Evolutionary conservation across 208 protist genomes (phyloP).

Genomic region (Leishmania tarentolae): DNA sequence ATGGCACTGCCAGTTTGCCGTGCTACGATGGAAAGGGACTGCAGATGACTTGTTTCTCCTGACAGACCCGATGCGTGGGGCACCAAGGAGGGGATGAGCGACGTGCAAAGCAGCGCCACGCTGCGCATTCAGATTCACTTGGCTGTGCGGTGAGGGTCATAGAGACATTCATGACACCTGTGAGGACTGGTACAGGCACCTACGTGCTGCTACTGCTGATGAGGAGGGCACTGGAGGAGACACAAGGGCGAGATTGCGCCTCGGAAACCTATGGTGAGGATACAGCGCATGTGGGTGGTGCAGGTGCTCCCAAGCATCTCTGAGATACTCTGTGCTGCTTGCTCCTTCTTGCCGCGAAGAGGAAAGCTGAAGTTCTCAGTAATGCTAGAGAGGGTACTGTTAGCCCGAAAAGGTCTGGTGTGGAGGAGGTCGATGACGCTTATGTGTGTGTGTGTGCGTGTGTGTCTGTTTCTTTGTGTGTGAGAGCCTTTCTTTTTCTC

Average conservation of each 20-base stretch:
- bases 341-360: not conserved
- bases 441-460: not conserved
- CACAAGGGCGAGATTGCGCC: slow-evolving; percentile 16
- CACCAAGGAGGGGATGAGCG: slow-evolving; percentile 3
- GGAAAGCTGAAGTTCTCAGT: not conserved
- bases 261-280: not conserved
- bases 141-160: slow-evolving; percentile 27
- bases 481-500: not conserved
- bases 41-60: slow-evolving; percentile 18
- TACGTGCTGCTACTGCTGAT: slow-evolving; percentile 40
- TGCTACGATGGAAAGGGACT: slow-evolving; percentile 27
- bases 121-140: slow-evolving; percentile 24
- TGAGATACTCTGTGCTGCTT: slow-evolving; percentile 17
- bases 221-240: slow-evolving; percentile 34
- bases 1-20: slow-evolving; percentile 34
- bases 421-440: not conserved
- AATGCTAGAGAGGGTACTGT: not conserved
- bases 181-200: slow-evolving; percentile 26
- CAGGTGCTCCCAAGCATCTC: slow-evolving; percentile 16
- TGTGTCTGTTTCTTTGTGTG: not conserved
- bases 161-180: slow-evolving; percentile 18
- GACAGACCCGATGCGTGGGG: slow-evolving; percentile 11
- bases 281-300: slow-evolving; percentile 1
- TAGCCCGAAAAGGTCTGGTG: not conserved
- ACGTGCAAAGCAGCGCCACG: slow-evolving; percentile 29